Conservation (phyloP, 2,329 filamentous ascomycete genomes). For the Alternaria angustiovoidea region DNA sequence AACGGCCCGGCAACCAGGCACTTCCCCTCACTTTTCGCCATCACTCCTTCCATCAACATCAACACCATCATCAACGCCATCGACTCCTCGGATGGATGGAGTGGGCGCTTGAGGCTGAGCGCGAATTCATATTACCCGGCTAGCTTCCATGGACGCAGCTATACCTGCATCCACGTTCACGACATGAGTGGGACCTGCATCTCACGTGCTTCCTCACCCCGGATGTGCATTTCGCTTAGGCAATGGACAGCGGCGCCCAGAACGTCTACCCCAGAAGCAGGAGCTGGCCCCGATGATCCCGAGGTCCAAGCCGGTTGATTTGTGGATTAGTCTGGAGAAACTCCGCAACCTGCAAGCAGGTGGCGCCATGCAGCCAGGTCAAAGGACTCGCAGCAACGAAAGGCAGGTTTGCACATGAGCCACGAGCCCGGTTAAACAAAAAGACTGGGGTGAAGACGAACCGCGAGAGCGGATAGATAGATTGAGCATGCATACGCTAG, state of each 20-base stretch:
- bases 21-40: background rate
- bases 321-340: conserved; percentile 24
- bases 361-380: conserved; percentile 9
- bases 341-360: conserved; percentile 16
- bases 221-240: conserved; percentile 20
- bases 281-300: conserved; percentile 14
- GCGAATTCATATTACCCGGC: conserved; percentile 10
- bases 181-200: conserved; percentile 25
- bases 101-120: background rate
- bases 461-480: conserved; percentile 20
- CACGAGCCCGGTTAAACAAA: conserved; percentile 30
- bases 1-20: conserved; percentile 21
- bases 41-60: background rate
- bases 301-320: conserved; percentile 37
- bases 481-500: conserved; percentile 21
- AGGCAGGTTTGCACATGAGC: conserved; percentile 15
- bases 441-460: conserved; percentile 8
- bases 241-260: conserved; percentile 13
- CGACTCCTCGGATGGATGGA: background rate
- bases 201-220: conserved; percentile 23
- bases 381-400: conserved; percentile 6
- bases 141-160: background rate
- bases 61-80: background rate
- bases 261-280: conserved; percentile 19
- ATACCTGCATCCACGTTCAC: conserved; percentile 4